phyloP scores from a whole-genome alignment of 768 basidiomycete genomes.

The Rhodotorula babjevae region DNA sequence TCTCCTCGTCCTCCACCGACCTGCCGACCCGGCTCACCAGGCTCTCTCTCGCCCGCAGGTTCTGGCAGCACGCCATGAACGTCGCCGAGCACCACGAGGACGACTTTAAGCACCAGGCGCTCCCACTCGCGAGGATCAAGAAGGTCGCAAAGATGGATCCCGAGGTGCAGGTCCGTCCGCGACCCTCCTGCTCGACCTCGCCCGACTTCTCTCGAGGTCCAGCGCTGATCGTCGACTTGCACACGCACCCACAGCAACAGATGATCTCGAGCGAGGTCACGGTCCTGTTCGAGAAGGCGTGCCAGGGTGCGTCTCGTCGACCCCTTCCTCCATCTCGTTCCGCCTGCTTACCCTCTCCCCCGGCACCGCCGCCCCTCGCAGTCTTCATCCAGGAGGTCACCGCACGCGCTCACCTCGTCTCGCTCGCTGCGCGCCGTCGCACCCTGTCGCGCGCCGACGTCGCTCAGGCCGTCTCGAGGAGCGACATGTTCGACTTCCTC shows the following conservation, averaged over 20 bases:
- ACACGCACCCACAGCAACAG: slow-evolving; percentile 48
- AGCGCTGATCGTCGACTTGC: background rate
- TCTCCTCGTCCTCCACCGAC: background rate
- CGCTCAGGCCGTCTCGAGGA: slow-evolving; percentile 81
- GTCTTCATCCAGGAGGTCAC: slow-evolving; percentile 98
- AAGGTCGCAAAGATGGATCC: slow-evolving; percentile 98
- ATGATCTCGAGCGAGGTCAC: slow-evolving; percentile 99
- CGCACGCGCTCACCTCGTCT: slow-evolving; percentile 64
- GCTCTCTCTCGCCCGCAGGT: slow-evolving; percentile 4
- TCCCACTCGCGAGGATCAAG: slow-evolving; percentile 93
- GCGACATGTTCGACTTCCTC: slow-evolving; percentile 91
- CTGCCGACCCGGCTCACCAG: background rate
- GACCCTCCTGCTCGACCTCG: background rate
- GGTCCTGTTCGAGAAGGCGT: slow-evolving; percentile 93
- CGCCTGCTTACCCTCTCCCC: background rate
- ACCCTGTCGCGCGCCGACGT: slow-evolving; percentile 48
- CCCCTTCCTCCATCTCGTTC: background rate
- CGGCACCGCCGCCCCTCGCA: slow-evolving; percentile 46
- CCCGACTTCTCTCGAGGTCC: too few species aligned
- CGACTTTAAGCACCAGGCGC: slow-evolving; percentile 58
- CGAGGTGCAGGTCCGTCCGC: slow-evolving; percentile 74
- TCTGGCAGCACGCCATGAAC: slow-evolving; percentile 39
- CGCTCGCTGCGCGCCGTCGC: slow-evolving; percentile 33
- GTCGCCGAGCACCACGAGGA: slow-evolving; percentile 39
- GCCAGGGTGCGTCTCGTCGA: slow-evolving; percentile 70